Conservation (phyloP, 164 flowering plant species). For the Berberis vulgaris region DNA sequence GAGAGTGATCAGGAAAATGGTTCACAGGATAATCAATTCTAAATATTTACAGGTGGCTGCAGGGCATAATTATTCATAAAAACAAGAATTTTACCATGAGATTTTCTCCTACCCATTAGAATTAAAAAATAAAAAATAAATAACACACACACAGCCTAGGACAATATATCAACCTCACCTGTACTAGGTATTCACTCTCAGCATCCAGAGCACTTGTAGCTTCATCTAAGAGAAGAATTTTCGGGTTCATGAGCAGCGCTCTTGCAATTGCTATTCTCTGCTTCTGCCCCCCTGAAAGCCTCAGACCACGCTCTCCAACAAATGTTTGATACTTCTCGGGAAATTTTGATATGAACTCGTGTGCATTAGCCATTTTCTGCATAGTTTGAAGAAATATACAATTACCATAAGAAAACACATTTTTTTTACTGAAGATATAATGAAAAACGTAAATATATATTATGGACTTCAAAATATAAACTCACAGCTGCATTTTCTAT, state of each 20-base stretch:
- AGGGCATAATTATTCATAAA: no score
- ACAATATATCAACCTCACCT: constrained; percentile 30
- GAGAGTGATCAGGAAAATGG: no score
- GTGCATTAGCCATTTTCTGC: constrained; percentile 99
- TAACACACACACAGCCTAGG: no score
- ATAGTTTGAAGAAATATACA: constrained; percentile 1
- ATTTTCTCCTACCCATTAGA: no score
- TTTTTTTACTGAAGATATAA: no score
- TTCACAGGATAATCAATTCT: no score
- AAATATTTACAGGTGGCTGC: no score
- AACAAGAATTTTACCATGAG: no score
- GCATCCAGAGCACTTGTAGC: constrained; percentile 99
- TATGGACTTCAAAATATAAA: background rate
- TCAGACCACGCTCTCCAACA: constrained; percentile 92
- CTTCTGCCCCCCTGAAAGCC: constrained; percentile 95
- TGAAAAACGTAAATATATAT: no score
- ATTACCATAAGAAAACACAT: no score
- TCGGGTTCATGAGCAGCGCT: constrained; percentile 91
- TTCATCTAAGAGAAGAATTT: constrained; percentile 81
- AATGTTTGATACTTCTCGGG: constrained; percentile 79
- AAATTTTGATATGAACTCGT: constrained; percentile 78
- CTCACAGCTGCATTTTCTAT: constrained; percentile 92
- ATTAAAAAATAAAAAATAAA: no score
- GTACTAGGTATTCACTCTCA: constrained; percentile 91
- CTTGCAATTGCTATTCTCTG: constrained; percentile 96